A percentile compares a stretch with the other conserved stretches of the same genome.
Evolutionary conservation across 306 rosid genomes (phyloP).

Genomic region (Hippophae rhamnoides): DNA sequence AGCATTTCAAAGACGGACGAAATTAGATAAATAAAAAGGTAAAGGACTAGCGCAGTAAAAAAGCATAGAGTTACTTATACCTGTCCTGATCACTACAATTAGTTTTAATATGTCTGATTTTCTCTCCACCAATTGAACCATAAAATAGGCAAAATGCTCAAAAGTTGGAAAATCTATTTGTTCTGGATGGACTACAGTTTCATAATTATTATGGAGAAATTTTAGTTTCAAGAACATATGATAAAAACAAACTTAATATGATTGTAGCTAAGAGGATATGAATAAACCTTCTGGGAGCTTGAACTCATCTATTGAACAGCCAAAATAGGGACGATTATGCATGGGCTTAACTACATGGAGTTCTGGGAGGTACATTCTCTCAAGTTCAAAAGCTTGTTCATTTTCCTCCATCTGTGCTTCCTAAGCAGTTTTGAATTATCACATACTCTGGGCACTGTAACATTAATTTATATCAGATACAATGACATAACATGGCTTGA

Average conservation of each 20-base stretch:
- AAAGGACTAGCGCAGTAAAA: no score
- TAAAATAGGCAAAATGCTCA: constrained; percentile 14
- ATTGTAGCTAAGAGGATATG: not conserved
- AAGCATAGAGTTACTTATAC: constrained; percentile 4
- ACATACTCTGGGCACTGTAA: constrained; percentile 21
- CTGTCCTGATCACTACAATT: constrained; percentile 24
- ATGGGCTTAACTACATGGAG: constrained; percentile 17
- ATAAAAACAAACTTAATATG: not conserved
- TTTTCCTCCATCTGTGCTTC: constrained; percentile 27
- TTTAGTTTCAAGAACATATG: not conserved
- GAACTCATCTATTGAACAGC: constrained; percentile 20
- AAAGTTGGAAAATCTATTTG: constrained; percentile 22
- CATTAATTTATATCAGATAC: not conserved
- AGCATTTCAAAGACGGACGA: no score
- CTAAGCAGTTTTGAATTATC: constrained; percentile 26
- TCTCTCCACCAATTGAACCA: constrained; percentile 26
- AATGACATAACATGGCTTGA: not conserved
- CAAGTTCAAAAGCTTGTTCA: constrained; percentile 27
- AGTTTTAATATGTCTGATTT: constrained; percentile 15
- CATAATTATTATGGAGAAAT: not conserved
- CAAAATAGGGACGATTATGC: constrained; percentile 18
- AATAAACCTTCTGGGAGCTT: constrained; percentile 25
- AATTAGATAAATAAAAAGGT: no score
- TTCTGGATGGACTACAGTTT: constrained; percentile 15
- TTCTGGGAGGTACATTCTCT: constrained; percentile 20